A percentile compares a stretch with the other conserved stretches of the same genome.
phyloP scores from a whole-genome alignment of 2,329 filamentous ascomycete genomes.

The Simplicillium sp. region DNA sequence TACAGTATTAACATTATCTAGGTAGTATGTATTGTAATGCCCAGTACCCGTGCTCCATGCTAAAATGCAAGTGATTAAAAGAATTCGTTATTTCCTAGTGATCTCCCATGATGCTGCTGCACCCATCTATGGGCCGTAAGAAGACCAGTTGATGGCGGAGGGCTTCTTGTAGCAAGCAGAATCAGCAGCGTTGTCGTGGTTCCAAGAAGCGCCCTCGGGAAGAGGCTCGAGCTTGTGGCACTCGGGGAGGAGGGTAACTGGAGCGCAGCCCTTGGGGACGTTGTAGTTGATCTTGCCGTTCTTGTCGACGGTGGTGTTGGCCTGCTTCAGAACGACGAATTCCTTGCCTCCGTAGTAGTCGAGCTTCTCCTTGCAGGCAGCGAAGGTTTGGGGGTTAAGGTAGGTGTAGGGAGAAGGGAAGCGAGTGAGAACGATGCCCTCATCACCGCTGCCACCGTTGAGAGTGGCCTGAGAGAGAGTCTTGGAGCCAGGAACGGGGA shows the following conservation, averaged over 20 bases:
- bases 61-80: not conserved
- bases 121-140: slow-evolving; percentile 13
- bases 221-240: slow-evolving; percentile 27
- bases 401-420: slow-evolving; percentile 24
- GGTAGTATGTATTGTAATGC: not conserved
- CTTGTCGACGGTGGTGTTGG: slow-evolving; percentile 13
- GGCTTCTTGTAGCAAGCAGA: slow-evolving; percentile 32
- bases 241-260: slow-evolving; percentile 32
- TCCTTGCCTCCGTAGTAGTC: slow-evolving; percentile 28
- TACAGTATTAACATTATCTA: not conserved
- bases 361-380: slow-evolving; percentile 32
- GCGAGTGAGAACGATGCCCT: slow-evolving; percentile 21
- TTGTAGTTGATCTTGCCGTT: slow-evolving; percentile 11
- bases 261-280: slow-evolving; percentile 29
- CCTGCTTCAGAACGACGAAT: slow-evolving; percentile 28
- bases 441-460: slow-evolving; percentile 24
- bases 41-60: slow-evolving; percentile 1
- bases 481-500: slow-evolving; percentile 10
- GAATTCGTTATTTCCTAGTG: not conserved
- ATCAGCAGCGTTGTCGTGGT: slow-evolving; percentile 26
- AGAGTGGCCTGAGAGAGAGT: slow-evolving; percentile 19
- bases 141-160: slow-evolving; percentile 24
- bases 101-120: too few species aligned
- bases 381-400: slow-evolving; percentile 22
- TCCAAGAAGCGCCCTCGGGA: slow-evolving; percentile 23